Conservation (phyloP, 1,284 basidiomycete genomes). For the Hypsizygus ulmarius region DNA sequence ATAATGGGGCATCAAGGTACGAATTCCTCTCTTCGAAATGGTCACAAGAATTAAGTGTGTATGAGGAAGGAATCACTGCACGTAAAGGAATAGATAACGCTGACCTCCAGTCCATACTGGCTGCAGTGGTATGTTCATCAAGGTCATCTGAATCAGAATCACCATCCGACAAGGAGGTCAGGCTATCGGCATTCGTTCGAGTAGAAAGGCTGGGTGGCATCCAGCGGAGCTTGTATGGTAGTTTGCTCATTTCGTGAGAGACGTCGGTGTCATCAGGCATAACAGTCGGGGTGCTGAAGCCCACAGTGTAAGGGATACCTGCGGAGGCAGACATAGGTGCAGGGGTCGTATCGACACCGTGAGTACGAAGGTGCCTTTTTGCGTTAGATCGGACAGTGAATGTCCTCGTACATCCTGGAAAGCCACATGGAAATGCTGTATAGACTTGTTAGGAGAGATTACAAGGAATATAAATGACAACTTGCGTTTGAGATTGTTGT, state of each 20-base stretch:
- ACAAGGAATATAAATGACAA: conserved; percentile 17
- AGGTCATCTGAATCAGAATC: conserved; percentile 23
- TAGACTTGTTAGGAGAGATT: conserved; percentile 1
- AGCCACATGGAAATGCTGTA: conserved; percentile 50
- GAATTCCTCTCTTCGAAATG: conserved; percentile 26
- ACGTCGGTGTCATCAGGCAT: conserved; percentile 9
- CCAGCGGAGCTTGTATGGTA: conserved; percentile 35
- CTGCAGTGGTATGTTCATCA: conserved; percentile 9
- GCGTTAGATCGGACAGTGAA: conserved; percentile 65
- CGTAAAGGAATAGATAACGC: conserved; percentile 20
- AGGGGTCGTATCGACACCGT: conserved; percentile 39
- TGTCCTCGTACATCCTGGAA: conserved; percentile 45
- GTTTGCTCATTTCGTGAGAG: conserved; percentile 14
- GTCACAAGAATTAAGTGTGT: conserved; percentile 11
- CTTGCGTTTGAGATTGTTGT: conserved; percentile 62
- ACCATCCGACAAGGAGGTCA: conserved; percentile 25
- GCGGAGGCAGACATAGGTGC: conserved; percentile 8
- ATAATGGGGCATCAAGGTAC: conserved; percentile 20
- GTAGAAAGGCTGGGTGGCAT: conserved; percentile 34
- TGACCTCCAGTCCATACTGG: conserved; percentile 14
- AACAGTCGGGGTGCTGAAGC: conserved; percentile 31
- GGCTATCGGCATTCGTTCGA: conserved; percentile 23
- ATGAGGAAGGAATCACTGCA: conserved; percentile 19
- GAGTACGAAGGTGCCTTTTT: conserved; percentile 56
- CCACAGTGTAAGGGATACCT: conserved; percentile 28